Percentiles rank a stretch among this genome's conserved stretches.
Evolutionary conservation across 208 protist genomes (phyloP).

Genomic region (Leishmania turanica): DNA sequence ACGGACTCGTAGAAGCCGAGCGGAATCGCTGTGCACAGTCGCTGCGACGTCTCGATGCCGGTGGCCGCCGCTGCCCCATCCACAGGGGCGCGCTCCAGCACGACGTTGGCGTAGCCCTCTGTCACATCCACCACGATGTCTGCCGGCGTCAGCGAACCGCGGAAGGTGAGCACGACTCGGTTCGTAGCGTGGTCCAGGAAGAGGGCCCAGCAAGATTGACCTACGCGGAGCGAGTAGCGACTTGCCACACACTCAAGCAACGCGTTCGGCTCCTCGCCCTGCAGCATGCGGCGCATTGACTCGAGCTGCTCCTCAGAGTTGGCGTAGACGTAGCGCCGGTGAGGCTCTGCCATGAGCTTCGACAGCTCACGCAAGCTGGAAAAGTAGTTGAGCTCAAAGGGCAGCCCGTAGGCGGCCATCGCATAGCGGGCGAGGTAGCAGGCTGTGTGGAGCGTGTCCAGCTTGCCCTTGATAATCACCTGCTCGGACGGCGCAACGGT

Average conservation of each 20-base stretch:
- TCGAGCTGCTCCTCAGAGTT: constrained; percentile 68
- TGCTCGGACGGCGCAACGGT: constrained; percentile 13
- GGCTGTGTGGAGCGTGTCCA: constrained; percentile 37
- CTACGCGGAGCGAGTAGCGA: constrained; percentile 51
- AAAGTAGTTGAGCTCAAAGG: constrained; percentile 84
- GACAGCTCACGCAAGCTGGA: constrained; percentile 41
- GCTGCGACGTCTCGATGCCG: constrained; percentile 5
- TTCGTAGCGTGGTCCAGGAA: constrained; percentile 64
- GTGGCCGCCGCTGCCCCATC: not conserved
- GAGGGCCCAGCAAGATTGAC: constrained; percentile 57
- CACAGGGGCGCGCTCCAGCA: constrained; percentile 2
- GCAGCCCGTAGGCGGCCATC: constrained; percentile 66
- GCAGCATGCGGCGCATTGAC: constrained; percentile 80
- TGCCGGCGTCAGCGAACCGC: constrained; percentile 64
- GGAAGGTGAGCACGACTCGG: constrained; percentile 74
- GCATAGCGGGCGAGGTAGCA: constrained; percentile 73
- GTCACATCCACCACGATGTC: constrained; percentile 61
- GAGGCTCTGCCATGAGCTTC: constrained; percentile 55
- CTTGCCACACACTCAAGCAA: constrained; percentile 70
- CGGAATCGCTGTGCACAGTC: constrained; percentile 63
- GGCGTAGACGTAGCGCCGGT: constrained; percentile 70
- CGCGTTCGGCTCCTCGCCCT: constrained; percentile 45
- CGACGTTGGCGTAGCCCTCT: constrained; percentile 62
- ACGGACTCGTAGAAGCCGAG: constrained; percentile 66
- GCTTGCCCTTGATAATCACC: constrained; percentile 18